Evolutionary conservation across 331 rosid species (phyloP), one percentile per base, ranked within the genome.

Genomic region (Quercus phellos): DNA sequence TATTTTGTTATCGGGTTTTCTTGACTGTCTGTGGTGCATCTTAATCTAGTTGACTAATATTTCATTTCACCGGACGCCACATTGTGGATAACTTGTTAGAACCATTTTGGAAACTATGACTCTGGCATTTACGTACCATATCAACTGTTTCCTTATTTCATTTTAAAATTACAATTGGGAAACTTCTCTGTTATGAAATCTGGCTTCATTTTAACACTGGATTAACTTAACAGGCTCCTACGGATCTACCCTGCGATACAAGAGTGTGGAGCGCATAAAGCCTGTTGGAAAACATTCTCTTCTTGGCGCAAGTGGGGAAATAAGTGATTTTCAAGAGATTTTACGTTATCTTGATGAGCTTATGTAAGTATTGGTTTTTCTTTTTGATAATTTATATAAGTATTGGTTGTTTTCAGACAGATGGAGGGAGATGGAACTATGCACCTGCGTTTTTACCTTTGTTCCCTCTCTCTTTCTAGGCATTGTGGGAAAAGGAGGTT

Each of bases 241-340:
- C 83, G 98, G 96, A 55, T 93, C 94, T 70, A 93, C 96, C 29
- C 84, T 93, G 90, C 89, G 96, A 55, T 93, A 90, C 78, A 90
- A 93, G 89, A 89, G 92, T 53, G 86, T 93, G 69, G 96, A 88
- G 78, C 86, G 96, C 46, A 70, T 93, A 81, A 93, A 91, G 88
- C 87, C 94, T 27, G 72, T 91, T 56, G 97, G 98, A 80, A 93
- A 93, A 53, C 97, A 91, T 85, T 89, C 98, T 72, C 90, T 93
- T 66, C 89, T 93, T 9, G 94, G 94, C 51, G 97, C 93, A 69
- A 93, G 94, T 58, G 97, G 97, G 67, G 98, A 93, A 86, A 80
- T 91, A 74, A 93, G 98, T 82, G 98, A 91, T 55, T 93, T 91
- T 77, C 98, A 93, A 85, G 94, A 93, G 89, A 81, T 93, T 42